Base-by-base conservation (phyloP, 176 grass and related monocot genomes). In the Oryza nivara region DNA sequence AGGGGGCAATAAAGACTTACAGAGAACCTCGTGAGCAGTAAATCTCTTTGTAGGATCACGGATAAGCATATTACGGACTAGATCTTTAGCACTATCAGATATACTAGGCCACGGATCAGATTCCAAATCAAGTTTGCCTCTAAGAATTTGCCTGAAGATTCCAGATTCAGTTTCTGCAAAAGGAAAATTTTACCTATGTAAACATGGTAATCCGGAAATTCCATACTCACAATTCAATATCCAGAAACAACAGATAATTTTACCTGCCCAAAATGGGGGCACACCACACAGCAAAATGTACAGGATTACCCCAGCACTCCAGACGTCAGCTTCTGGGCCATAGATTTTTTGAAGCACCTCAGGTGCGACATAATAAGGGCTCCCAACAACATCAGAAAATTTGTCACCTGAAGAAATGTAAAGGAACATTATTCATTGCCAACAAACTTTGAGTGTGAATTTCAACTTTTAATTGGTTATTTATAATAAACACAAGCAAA, bases 181-280 rank as follows among this genome's bases (percentile, higher is more conserved):
- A 80, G 86, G 16, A 81, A 77, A 71, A 87, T 76, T 70, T 64
- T 68, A 83, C 44, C 54, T 11, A 82, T 46, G 43, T 20, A 74
- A 76, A 90, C 36, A 80, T 26, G 47, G 54, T 64, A 68, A 28
- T 48, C 36, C 68, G 47, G 54, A 46, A 68, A 28, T 48, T 45
- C 63, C 6, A 54, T 70, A 72, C 34, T 68, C 4, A 38, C 54
- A 75, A 79, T 79, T 84, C 4, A 74, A 70, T 74, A 40, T 67
- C 64, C 72, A 63, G 74, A 38, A 88, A 65, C 73, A 74, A 17
- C 30, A 79, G 52, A 61, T 63, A 48, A 65, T 1, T 52, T 72
- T 92, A 95, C 96, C 96, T 88, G 89, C 96, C 96, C 96, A 98
- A 82, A 98, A 98, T 74, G 96, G 96, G 20, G 96, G 96, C 46